Base-by-base conservation (phyloP, 345 rosid species). In the Schrenkiella parvula region DNA sequence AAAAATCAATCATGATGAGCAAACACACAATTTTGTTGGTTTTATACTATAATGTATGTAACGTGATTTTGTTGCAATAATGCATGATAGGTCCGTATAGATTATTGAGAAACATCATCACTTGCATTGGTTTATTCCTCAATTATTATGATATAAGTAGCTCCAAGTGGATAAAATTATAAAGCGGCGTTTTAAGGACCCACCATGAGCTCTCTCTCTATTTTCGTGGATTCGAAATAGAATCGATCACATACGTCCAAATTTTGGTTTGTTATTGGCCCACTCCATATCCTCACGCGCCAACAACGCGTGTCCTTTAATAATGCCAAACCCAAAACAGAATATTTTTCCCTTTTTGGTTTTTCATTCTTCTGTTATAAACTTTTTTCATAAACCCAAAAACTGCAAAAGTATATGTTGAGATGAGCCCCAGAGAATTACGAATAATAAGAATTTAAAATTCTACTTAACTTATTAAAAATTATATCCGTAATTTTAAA, bases 181-280 rank as follows among this genome's bases (percentile, higher is more conserved):
- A 67, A 51, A 67, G 57, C 74, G 73, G 79, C 69, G 64, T 68
- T n/a, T n/a, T 23, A 32, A 15, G 74, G 79, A 68, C 79, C 79
- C 69, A 68, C 79, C 74, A 75, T 64, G 64, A 75, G 79, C 62
- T 9, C 29, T 29, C 54, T 31, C 19, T 52, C 51, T 22, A 35
- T 38, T 58, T 64, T 17, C 2, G 11, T 38, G 74, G 41, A 73
- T 55, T 57, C 54, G 28, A 10, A 66, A 67, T 41, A 42, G 62
- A 58, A 58, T 37, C 70, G 71, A 68, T 76, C 75, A 76, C 52
- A 76, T 75, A 75, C 79, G 64, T 75, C 79, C 79, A 62, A 75
- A 46, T 53, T 26, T 54, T 26, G 64, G 43, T 54, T 68, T 68
- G 52, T 7, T 53, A 21, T 4, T 68, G 74, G 15, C 35, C 69